phyloP scores from a whole-genome alignment of 1,139 yeast species.

The Geotrichum europaeum region DNA sequence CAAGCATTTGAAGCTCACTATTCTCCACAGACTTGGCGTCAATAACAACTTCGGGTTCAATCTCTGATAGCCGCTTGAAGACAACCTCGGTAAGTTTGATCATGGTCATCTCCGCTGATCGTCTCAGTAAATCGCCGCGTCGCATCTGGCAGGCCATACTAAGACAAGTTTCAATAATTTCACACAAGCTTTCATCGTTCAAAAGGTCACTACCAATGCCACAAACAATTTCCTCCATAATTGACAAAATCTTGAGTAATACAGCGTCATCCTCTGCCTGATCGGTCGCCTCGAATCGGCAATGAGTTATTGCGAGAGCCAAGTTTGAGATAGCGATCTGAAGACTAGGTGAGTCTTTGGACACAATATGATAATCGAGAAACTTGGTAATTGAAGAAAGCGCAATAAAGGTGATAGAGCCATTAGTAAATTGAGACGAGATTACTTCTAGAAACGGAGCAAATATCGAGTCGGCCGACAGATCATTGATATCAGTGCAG shows the following conservation, averaged over 20 bases:
- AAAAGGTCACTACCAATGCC: conserved; percentile 60
- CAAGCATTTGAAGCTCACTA: conserved; percentile 16
- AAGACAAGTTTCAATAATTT: conserved; percentile 85
- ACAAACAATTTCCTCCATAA: conserved; percentile 60
- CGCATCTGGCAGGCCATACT: conserved; percentile 90
- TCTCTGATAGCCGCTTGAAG: conserved; percentile 52
- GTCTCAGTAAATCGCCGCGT: conserved; percentile 81
- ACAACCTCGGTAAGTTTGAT: conserved; percentile 54
- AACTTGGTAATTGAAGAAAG: conserved; percentile 70
- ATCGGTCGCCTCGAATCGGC: conserved; percentile 93
- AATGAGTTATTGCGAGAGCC: conserved; percentile 78
- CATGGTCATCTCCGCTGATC: conserved; percentile 86
- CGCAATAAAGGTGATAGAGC: conserved; percentile 78
- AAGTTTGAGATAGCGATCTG: conserved; percentile 48
- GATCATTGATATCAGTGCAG: conserved; percentile 45
- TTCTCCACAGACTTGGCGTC: conserved; percentile 18
- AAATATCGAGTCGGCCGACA: conserved; percentile 68
- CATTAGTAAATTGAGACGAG: conserved; percentile 79
- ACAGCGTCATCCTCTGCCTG: conserved; percentile 92
- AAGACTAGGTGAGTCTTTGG: conserved; percentile 44
- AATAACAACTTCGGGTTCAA: conserved; percentile 46
- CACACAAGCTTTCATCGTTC: conserved; percentile 79
- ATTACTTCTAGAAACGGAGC: conserved; percentile 87
- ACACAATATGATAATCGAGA: conserved; percentile 53
- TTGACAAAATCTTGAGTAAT: conserved; percentile 68